phyloP scores from a whole-genome alignment of 495 filamentous ascomycete genomes.

The Trypethelium eluteriae region DNA sequence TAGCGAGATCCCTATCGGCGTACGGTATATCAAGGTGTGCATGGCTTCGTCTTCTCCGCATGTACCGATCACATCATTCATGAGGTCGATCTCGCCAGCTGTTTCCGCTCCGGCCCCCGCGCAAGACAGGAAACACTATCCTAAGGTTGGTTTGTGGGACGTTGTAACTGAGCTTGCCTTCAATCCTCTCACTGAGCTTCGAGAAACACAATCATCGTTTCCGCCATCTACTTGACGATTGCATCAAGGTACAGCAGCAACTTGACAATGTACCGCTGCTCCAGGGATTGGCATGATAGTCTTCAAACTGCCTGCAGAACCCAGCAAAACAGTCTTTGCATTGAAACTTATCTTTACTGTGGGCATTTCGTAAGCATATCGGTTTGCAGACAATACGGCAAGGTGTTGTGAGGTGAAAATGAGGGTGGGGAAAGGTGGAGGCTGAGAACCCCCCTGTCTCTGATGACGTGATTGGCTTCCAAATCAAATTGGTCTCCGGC shows the following conservation, averaged over 20 bases:
- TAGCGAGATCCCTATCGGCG: not conserved
- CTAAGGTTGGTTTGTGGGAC: not conserved
- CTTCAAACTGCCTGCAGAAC: not conserved
- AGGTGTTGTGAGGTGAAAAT: not conserved
- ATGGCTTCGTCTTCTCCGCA: constrained; percentile 6
- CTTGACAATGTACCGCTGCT: not conserved
- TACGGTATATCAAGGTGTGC: not conserved
- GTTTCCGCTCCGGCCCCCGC: not conserved
- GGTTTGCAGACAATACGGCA: not conserved
- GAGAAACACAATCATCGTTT: not conserved
- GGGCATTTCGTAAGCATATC: not conserved
- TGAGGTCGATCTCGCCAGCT: constrained; percentile 7
- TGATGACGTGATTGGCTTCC: constrained; percentile 1
- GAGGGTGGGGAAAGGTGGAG: not conserved
- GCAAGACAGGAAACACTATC: not conserved
- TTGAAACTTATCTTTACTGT: not conserved
- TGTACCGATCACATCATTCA: constrained; percentile 10
- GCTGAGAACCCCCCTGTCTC: not conserved
- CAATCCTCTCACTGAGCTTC: not conserved
- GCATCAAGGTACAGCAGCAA: not conserved
- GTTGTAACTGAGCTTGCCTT: not conserved
- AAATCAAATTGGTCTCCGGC: not conserved
- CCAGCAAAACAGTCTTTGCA: not conserved
- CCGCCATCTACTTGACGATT: not conserved
- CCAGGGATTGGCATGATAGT: not conserved